Evolutionary conservation across 2,329 filamentous ascomycete species (phyloP), one percentile per base, ranked within the genome.

Genomic region (Aureobasidium uvarum): DNA sequence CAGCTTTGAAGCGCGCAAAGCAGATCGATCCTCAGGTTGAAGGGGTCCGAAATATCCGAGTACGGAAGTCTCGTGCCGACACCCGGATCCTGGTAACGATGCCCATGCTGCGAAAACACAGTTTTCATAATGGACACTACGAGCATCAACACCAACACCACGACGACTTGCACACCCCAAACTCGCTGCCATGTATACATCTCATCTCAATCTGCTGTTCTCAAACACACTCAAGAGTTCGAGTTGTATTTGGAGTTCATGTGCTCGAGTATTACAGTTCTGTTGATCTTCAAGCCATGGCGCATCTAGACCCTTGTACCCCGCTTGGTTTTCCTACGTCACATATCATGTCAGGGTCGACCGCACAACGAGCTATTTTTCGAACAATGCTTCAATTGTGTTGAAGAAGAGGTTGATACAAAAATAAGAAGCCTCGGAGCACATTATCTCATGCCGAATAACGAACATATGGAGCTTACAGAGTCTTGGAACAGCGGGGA

Each of bases 271-370:
- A 23, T n/a, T 31, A 56, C 16, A 23, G 54, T 56, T 56, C 31
- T 20, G n/a, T 43, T 20, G n/a, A 31, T 16, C 54, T 28, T 16
- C 38, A 56, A 56, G 54, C 36, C 36, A 8, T 43, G 54, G 25
- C 23, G 54, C 38, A 16, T 56, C 38, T 43, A 56, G 54, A 31
- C 11, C 31, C 23, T 11, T n/a, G 25, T 56, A 56, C 54, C 54
- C 54, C 54, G 54, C n/a, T n/a, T n/a, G n/a, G n/a, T n/a, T n/a
- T n/a, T n/a, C n/a, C n/a, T n/a, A n/a, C n/a, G 16, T 52, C 28
- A 52, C 18, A 3, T 14, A 4, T 20, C 2, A 14, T 8, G 39
- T 11, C 54, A 58, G 54, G 54, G 54, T 58, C 16, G 10, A 13
- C 16, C 31, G 6, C 16, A 46, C 41, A 23, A 18, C 28, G 13